Evolutionary conservation across 352 stramenopile species (phyloP).

Genomic region (Phytophthora citricola): DNA sequence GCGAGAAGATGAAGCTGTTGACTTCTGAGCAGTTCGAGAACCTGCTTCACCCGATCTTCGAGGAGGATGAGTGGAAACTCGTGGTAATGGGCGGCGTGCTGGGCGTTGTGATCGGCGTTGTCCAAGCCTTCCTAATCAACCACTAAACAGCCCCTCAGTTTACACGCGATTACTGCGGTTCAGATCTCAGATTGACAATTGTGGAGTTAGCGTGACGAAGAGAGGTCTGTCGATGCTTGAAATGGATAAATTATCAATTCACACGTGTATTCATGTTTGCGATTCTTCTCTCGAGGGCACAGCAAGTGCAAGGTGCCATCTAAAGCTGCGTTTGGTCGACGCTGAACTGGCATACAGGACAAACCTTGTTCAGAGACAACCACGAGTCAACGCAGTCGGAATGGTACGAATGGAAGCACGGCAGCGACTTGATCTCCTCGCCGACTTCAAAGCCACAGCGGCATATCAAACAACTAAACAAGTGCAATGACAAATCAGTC

Average conservation of each 20-base stretch:
- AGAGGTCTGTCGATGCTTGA: slow-evolving; percentile 19
- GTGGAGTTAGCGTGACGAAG: slow-evolving; percentile 4
- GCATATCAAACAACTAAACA: slow-evolving; percentile 92
- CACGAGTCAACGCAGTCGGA: slow-evolving; percentile 94
- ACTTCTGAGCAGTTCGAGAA: slow-evolving; percentile 94
- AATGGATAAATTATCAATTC: slow-evolving; percentile 65
- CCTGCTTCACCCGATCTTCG: slow-evolving; percentile 97
- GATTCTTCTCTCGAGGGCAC: slow-evolving; percentile 13
- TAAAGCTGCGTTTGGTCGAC: slow-evolving; percentile 59
- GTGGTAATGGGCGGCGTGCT: slow-evolving; percentile 96
- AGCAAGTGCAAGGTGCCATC: slow-evolving; percentile 1
- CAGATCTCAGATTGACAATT: slow-evolving; percentile 6
- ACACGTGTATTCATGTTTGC: slow-evolving; percentile 44
- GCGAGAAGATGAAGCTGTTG: slow-evolving; percentile 92
- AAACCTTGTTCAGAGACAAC: slow-evolving; percentile 93
- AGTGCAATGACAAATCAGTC: slow-evolving; percentile 2
- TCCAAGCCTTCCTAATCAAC: slow-evolving; percentile 93
- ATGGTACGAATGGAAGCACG: slow-evolving; percentile 95
- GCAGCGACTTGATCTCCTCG: slow-evolving; percentile 93
- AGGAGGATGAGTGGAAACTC: slow-evolving; percentile 99
- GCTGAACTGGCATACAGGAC: slow-evolving; percentile 90
- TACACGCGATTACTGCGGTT: slow-evolving; percentile 2
- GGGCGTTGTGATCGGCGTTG: slow-evolving; percentile 89
- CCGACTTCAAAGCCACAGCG: slow-evolving; percentile 89
- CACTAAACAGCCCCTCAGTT: slow-evolving; percentile 44